A percentile compares a stretch with the other conserved stretches of the same genome.
phyloP scores from a whole-genome alignment of 805 yeast species.

The Isabelozyma pseudorhagii region DNA sequence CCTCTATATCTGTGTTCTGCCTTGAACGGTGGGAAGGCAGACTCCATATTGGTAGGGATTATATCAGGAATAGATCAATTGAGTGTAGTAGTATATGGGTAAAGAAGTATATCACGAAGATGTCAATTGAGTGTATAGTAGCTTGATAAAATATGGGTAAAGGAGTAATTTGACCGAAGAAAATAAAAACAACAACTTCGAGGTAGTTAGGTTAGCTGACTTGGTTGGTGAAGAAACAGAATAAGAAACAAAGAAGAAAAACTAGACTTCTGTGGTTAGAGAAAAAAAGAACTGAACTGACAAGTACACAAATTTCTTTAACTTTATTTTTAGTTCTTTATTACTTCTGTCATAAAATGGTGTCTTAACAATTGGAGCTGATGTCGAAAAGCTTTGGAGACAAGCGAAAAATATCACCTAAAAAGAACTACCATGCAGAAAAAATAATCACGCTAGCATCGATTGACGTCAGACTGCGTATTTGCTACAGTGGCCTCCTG shows the following conservation, averaged over 20 bases:
- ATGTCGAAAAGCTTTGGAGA: too few relatives aligned
- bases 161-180: not conserved
- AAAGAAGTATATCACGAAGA: not conserved
- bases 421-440: not conserved
- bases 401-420: not conserved
- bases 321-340: too few relatives aligned
- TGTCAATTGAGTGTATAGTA: too few relatives aligned
- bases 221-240: not conserved
- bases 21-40: constrained; percentile 70
- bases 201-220: not conserved
- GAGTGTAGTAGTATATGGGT: not conserved
- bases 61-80: too few relatives aligned
- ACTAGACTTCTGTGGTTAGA: too few relatives aligned
- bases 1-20: constrained; percentile 60
- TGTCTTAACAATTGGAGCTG: too few relatives aligned
- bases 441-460: not conserved
- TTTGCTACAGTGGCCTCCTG: too few relatives aligned
- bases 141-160: not conserved
- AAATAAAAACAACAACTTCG: not conserved
- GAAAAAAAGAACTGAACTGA: too few relatives aligned
- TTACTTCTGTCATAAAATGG: too few relatives aligned
- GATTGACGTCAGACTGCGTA: not conserved
- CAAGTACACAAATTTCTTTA: too few relatives aligned
- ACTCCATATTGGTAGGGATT: constrained; percentile 19
- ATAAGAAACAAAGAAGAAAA: too few relatives aligned